Conservation (phyloP, 495 filamentous ascomycete species). For the Entonaema liquescens region DNA sequence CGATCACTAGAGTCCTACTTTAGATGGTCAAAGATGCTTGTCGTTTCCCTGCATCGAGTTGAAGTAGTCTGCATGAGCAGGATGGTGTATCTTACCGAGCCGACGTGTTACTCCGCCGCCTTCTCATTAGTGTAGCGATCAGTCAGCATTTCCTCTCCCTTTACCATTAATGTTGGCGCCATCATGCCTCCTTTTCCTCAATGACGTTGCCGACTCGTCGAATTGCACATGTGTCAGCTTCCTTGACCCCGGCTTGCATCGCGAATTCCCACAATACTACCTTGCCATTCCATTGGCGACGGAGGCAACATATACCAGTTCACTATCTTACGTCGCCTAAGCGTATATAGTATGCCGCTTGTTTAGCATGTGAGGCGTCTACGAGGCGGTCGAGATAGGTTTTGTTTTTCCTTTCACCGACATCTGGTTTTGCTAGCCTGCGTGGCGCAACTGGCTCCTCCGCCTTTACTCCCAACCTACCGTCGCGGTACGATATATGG, state of each 20-base stretch:
- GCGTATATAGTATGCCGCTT: conserved; percentile 1
- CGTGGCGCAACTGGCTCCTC: conserved; percentile 21
- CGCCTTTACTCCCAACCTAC: conserved; percentile 13
- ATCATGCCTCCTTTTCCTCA: conserved; percentile 10
- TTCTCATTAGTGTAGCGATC: conserved; percentile 14
- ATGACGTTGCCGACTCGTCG: conserved; percentile 30
- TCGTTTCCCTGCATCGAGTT: conserved; percentile 30
- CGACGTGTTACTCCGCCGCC: conserved; percentile 31
- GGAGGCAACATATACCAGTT: conserved; percentile 23
- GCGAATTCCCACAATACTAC: conserved; percentile 36
- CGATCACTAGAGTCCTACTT: conserved; percentile 20
- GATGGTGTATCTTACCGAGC: conserved; percentile 24
- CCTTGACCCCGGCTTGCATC: conserved; percentile 30
- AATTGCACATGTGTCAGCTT: conserved; percentile 33
- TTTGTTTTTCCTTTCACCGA: conserved; percentile 24
- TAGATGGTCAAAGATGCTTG: conserved; percentile 31
- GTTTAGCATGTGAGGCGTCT: conserved; percentile 6
- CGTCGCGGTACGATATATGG: conserved; percentile 8
- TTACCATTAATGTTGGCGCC: conserved; percentile 21
- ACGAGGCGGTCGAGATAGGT: conserved; percentile 7
- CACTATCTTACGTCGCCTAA: conserved; percentile 32
- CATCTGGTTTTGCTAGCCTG: conserved; percentile 2
- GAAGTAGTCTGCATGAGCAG: conserved; percentile 31
- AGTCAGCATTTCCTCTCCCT: conserved; percentile 19
- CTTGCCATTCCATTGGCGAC: conserved; percentile 24